Evolutionary conservation across 2,329 filamentous ascomycete species (phyloP), one percentile per base, ranked within the genome.

Genomic region (Ascochyta pisi): DNA sequence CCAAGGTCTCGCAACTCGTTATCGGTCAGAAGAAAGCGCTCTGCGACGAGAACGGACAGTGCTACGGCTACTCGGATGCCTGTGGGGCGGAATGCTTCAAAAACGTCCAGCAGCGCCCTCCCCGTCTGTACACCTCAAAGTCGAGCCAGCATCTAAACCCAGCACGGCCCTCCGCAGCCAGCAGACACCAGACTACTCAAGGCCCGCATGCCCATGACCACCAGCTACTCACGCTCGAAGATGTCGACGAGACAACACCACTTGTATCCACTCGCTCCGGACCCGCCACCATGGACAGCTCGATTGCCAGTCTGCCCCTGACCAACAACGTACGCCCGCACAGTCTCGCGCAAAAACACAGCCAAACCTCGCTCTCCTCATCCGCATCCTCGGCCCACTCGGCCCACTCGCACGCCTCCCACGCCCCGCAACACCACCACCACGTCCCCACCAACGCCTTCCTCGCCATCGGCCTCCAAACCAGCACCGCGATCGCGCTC

Each of bases 401-500:
- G 4, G 63, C 50, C 41, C 55, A 38, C 57, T 65, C 58, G 38
- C 66, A 62, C 58, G 64, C 43, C 43, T 65, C 61, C 12, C 65
- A 63, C 43, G 29, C 43, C 12, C 62, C 92, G 57, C 73, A 78
- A 55, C 94, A 97, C 70, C 94, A 99, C 70, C 94, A 99, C 76
- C 95, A 99, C 74, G 94, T 98, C 3, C 91, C 94, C 0, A 88
- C 91, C 59, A 98, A 98, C 69, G 92, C 91, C 6, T 99, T 97
- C 74, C 82, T 98, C 60, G 91, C 91, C 48, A 95, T 98, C 57
- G 93, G 95, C n/a, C 84, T 99, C 0, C 95, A 99, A 76, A 98
- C 95, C 0, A 94, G 91, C 15, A 88, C 97, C 46, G 95, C 95
- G 6, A 98, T 99, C 61, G 92, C 94, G 7, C 81, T 99, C 1